These are phyloP conservation scores for Plantago ovata DNA, from an alignment of 257 asterid species.

Conservation along the genomic window DNA sequence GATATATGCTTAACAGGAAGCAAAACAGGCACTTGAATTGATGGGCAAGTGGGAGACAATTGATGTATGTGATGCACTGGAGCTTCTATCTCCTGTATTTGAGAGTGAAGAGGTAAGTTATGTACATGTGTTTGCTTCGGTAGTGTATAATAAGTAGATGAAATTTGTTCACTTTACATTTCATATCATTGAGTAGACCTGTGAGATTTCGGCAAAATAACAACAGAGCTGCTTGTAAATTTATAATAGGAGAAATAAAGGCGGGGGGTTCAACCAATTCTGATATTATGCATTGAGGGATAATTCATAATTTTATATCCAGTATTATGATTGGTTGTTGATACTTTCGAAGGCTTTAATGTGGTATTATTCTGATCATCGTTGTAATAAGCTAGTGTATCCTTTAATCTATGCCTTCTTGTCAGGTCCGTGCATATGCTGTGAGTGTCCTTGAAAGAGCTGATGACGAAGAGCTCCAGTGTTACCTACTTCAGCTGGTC, in stretches of 20 bases:
- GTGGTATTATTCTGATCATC: not conserved
- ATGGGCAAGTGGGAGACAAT: constrained; percentile 97
- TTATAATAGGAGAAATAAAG: too few relatives aligned
- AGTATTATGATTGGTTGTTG: not conserved
- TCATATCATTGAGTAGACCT: too few relatives aligned
- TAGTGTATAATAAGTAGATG: constrained; percentile 12
- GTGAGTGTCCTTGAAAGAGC: constrained; percentile 96
- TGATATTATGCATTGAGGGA: too few relatives aligned
- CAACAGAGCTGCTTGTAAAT: too few relatives aligned
- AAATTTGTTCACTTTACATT: constrained; percentile 6
- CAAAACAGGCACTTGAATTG: constrained; percentile 90
- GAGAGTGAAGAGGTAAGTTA: constrained; percentile 93
- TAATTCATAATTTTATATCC: too few relatives aligned
- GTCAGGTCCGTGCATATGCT: constrained; percentile 93
- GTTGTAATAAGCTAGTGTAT: not conserved
- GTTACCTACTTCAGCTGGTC: constrained; percentile 96
- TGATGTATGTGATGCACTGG: constrained; percentile 95
- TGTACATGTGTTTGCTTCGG: constrained; percentile 11
- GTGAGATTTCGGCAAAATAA: too few relatives aligned
- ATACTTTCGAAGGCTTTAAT: constrained; percentile 8
- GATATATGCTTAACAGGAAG: constrained; percentile 60
- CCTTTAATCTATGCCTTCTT: constrained; percentile 19
- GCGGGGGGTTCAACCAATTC: too few relatives aligned
- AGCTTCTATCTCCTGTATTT: constrained; percentile 93
- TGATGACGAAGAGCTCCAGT: constrained; percentile 98